Base-by-base conservation (phyloP, 768 basidiomycete species). In the Daedaleopsis nitida region DNA sequence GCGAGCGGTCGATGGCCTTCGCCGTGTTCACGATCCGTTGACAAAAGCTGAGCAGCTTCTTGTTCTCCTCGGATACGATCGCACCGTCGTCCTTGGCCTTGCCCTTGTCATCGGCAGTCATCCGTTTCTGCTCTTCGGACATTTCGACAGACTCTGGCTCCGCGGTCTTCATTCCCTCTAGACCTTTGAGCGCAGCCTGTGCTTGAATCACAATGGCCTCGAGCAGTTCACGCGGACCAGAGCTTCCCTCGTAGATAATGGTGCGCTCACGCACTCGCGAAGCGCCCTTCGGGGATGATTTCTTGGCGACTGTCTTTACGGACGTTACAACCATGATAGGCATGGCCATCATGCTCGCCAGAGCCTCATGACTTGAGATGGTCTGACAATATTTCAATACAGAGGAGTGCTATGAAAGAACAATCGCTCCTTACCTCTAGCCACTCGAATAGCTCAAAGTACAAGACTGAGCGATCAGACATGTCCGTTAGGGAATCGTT, bases 261-360 rank as follows among this genome's bases (percentile, higher is more conserved):
- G 85, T 88, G 34, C 92, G 86, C 71, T 95, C 94, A 34, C 93
- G 85, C 60, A 88, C 83, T 9, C 81, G 77, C 16, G 81, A 74
- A 62, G 77, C 79, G 50, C 76, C 73, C 54, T 75, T 79, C 5
- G 75, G 68, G 21, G 76, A 69, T 8, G 75, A 70, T 66, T 80
- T 84, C 78, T 83, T 87, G n/a, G 79, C 78, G n/a, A 86, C 76
- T 7, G 81, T 77, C 70, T 89, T 89, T 54, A 86, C 81, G 19
- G 88, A 88, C 5, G 82, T 79, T 19, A 86, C 83, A n/a, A 87
- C 86, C 94, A 95, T 95, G 70, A 92, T 93, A 7, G 94, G 94
- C 93, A 96, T 96, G 1, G 92, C 94, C 86, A 96, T 92, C 90
- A 96, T 95, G 62, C 91, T 92, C 16, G 93, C 93, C 43, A 97